Base-by-base conservation (phyloP, 768 basidiomycete genomes). In the Mycena vitilis region DNA sequence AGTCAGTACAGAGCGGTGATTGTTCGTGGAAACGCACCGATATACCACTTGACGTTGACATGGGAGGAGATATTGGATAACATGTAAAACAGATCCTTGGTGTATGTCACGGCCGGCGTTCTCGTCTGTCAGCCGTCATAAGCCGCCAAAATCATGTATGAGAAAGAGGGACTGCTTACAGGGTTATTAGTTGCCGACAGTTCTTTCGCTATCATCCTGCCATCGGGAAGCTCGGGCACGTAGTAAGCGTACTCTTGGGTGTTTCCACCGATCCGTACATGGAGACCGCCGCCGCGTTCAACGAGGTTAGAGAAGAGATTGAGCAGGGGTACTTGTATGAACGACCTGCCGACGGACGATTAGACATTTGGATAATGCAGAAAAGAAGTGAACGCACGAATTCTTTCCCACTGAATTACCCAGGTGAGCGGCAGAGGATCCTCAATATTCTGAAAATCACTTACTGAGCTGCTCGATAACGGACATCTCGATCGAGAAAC, bases 241-340 rank as follows among this genome's bases (percentile, higher is more conserved):
- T 79, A 73, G 47, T 76, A 68, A 18, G 81, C 84, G 8, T 75
- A 80, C 65, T 90, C 89, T 72, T 90, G 89, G 0, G 86, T 85
- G 73, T 90, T 90, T 18, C 89, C 89, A 9, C 89, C 88, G 15
- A 89, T 75, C 37, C 89, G 83, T 20, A 88, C 73, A 16, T 84
- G 78, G 15, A 87, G 84, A 12, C 75, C 73, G 8, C 87, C 88
- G 4, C 83, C 84, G 37, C 89, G 82, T 59, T 83, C 80, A 40
- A 78, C 80, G n/a, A 90, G 81, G 64, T 87, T 75, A 7, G 72
- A 55, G 45, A 73, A 13, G 2, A 75, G 54, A 51, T 75, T 75
- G n/a, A 75, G 72, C 1, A 75, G 25, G 13, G 72, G 73, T 6
- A 73, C 72, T 23, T 71, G 66, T 12, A 71, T 15, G 30, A 48